Base-by-base conservation (phyloP, 257 asterid genomes). In the Misopates orontium region DNA sequence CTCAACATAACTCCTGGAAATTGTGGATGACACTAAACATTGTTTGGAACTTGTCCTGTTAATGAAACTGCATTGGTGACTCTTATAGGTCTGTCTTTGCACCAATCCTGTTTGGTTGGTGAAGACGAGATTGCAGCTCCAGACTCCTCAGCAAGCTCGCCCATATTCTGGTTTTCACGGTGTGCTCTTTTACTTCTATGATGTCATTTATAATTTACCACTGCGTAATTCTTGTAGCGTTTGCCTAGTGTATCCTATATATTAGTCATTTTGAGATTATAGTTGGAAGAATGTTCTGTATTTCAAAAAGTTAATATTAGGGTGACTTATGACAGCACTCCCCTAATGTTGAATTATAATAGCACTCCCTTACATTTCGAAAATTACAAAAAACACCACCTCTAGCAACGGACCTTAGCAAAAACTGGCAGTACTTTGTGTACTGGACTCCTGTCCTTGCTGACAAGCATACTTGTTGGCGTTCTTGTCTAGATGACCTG, bases 31-130 rank as follows among this genome's bases (percentile, higher is more conserved):
- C 36, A 50, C 5, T 18, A 36, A 21, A 42, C 36, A 20, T 7
- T 59, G 8, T 19, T 25, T 25, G 13, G 20, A 12, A 60, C 32
- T 52, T 53, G 40, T 47, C 60, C 67, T 63, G 50, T 68, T 71
- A 20, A 71, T 39, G 51, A 25, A 50, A 21, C 63, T 36, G 42
- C 8, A 17, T 57, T 57, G 64, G 56, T 82, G 60, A 65, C 24
- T 68, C 17, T 68, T 56, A 66, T 76, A 94, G 97, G 97, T 86
- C 60, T 79, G 82, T 69, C 59, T 85, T 7, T 90, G 87, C 75
- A 94, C 97, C 72, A 90, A 94, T 82, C 99, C 99, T 71, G 61
- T 94, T 73, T 90, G 99, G 99, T 82, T 94, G 77, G 95, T 94
- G 73, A 94, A 94, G 76, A 94, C 97, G 80, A 88, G 97, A 82